phyloP scores from a whole-genome alignment of 225 moss, liverwort and hornwort genomes.

The Sphagnum contortum region DNA sequence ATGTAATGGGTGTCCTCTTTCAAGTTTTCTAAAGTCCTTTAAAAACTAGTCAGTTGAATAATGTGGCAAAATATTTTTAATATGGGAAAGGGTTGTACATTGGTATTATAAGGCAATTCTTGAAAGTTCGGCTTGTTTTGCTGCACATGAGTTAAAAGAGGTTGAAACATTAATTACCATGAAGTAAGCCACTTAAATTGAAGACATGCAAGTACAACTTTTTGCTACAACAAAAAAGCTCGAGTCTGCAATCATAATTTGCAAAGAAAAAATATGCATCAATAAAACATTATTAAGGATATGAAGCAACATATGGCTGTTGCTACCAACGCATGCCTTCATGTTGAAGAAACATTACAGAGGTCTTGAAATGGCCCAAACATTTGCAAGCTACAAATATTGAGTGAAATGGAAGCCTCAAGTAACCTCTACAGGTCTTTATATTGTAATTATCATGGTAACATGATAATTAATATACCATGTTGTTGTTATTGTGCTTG shows the following conservation, averaged over 20 bases:
- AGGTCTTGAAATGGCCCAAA: constrained; percentile 18
- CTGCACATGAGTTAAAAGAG: constrained; percentile 64
- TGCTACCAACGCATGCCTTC: constrained; percentile 68
- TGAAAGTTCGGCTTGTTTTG: neutral
- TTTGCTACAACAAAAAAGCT: constrained; percentile 47
- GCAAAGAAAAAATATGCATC: too few species aligned
- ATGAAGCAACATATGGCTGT: constrained; percentile 83
- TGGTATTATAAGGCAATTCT: neutral
- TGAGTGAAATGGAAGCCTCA: neutral
- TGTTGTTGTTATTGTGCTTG: neutral
- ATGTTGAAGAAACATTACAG: constrained; percentile 84
- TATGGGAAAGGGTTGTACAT: neutral
- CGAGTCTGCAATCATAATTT: constrained; percentile 45
- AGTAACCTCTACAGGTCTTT: neutral
- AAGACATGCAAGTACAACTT: constrained; percentile 60
- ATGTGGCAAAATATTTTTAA: neutral
- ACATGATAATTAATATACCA: too few species aligned
- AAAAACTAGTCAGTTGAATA: neutral
- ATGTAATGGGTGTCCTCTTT: constrained; percentile 28
- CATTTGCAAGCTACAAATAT: too few species aligned
- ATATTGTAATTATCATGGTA: too few species aligned
- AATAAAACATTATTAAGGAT: constrained; percentile 67
- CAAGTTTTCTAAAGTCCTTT: too few species aligned
- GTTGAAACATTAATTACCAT: constrained; percentile 38
- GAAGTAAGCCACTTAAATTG: constrained; percentile 55